Evolutionary conservation across 2,329 filamentous ascomycete species (phyloP), one percentile per base, ranked within the genome.

Genomic region (Pezicula carpinea): DNA sequence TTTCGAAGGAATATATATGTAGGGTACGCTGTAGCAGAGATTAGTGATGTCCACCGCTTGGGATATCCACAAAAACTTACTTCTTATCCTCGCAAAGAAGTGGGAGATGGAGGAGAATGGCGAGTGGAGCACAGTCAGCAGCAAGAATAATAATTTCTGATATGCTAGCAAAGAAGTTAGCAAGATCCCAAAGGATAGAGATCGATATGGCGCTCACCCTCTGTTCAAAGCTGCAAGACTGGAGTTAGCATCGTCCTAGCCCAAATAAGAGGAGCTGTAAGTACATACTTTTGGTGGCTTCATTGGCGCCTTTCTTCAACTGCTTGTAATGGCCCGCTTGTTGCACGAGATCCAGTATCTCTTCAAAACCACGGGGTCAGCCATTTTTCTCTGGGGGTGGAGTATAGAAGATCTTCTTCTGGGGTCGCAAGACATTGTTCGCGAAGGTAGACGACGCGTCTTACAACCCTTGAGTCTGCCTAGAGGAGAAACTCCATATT

Each of bases 231-330:
- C n/a, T n/a, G n/a, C n/a, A n/a, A n/a, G n/a, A n/a, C n/a, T n/a
- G 2, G 8, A 35, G 10, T 19, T 35, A 19, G 33, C 18, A 15
- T 14, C 13, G 26, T 29, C 6, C 10, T 10, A 11, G 10, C 26
- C 8, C 26, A 4, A 29, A 29, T 8, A 3, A 11, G 26, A 29
- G 13, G 26, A 11, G 6, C 8, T 1, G 26, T 11, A 29, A 11
- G 26, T 11, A 11, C 26, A 29, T 29, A 29, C 26, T 87, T 77
- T 95, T 95, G 65, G 89, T 95, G 32, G 82, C 75, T 68, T 89
- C 86, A 77, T 91, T 92, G 66, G 87, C 88, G 53, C 89, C 88
- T 77, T 93, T 95, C 78, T 93, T 93, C 57, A 91, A 71, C 76
- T 93, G 88, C 43, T 83, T 78, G 63, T 80, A 76, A 71, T 86